phyloP scores from a whole-genome alignment of 2,329 filamentous ascomycete genomes.

The Atkinsonella hypoxylon region DNA sequence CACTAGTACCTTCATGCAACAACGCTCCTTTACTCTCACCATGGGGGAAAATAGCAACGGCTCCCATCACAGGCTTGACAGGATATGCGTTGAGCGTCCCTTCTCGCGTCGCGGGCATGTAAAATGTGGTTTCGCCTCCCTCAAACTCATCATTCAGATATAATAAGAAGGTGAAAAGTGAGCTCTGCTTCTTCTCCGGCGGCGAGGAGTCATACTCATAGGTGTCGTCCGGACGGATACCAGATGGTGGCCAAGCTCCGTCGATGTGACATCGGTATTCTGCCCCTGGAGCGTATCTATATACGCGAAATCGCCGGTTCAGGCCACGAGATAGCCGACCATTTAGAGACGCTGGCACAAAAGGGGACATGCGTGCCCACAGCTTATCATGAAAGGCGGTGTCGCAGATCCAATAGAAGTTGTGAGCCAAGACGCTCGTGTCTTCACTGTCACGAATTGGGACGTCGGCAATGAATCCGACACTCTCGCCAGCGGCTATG shows the following conservation, averaged over 20 bases:
- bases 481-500: conserved; percentile 52
- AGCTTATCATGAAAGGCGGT: conserved; percentile 48
- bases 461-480: conserved; percentile 56
- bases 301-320: conserved; percentile 59
- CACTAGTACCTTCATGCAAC: conserved; percentile 59
- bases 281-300: conserved; percentile 60
- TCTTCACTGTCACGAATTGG: conserved; percentile 55
- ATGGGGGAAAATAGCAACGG: conserved; percentile 57
- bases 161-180: conserved; percentile 56
- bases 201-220: conserved; percentile 60
- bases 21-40: conserved; percentile 54
- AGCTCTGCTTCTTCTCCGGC: conserved; percentile 45
- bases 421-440: conserved; percentile 55
- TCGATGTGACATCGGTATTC: conserved; percentile 62
- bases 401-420: conserved; percentile 63
- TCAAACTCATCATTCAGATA: conserved; percentile 63
- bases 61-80: conserved; percentile 56
- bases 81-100: conserved; percentile 59
- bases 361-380: conserved; percentile 47
- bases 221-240: conserved; percentile 41
- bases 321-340: conserved; percentile 49
- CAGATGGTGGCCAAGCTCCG: conserved; percentile 62
- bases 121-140: conserved; percentile 60
- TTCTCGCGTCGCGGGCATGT: conserved; percentile 51
- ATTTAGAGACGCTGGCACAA: conserved; percentile 41